Conservation (phyloP, 208 protist genomes). For the Trypanosoma avium region DNA sequence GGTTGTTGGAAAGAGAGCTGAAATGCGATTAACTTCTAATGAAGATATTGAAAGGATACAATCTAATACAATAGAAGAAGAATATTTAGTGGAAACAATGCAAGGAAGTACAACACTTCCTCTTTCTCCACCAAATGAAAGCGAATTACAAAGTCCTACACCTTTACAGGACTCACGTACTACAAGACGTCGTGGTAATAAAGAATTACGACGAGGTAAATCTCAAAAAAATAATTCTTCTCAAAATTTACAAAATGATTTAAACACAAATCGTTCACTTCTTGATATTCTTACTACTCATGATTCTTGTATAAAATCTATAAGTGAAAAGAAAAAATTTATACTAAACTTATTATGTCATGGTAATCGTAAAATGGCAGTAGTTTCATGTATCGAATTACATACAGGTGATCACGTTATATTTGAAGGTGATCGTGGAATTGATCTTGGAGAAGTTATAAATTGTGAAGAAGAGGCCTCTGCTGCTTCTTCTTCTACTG, state of each 20-base stretch:
- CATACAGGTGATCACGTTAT: slow-evolving; percentile 57
- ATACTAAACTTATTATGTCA: slow-evolving; percentile 55
- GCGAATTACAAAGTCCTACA: too few relatives aligned
- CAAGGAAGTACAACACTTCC: not conserved
- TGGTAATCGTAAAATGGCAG: slow-evolving; percentile 26
- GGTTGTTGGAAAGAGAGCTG: not conserved
- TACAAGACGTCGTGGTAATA: slow-evolving; percentile 9
- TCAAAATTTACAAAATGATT: not conserved
- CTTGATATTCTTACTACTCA: not conserved
- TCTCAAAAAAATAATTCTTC: not conserved
- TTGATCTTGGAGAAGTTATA: slow-evolving; percentile 76
- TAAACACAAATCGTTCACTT: slow-evolving; percentile 1
- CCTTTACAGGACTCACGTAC: too few relatives aligned
- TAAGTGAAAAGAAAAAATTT: slow-evolving; percentile 15
- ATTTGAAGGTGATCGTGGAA: slow-evolving; percentile 77
- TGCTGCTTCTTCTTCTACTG: slow-evolving; percentile 4
- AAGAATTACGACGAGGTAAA: slow-evolving; percentile 2
- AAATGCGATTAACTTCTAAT: too few relatives aligned
- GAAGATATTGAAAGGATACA: too few relatives aligned
- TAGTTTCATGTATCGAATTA: slow-evolving; percentile 26
- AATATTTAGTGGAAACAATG: not conserved
- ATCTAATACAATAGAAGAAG: not conserved
- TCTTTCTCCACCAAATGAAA: too few relatives aligned
- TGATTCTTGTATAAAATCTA: not conserved
- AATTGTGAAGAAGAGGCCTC: slow-evolving; percentile 29